Evolutionary conservation across 2,329 filamentous ascomycete genomes (phyloP).

Genomic region (Calonectria naviculata): DNA sequence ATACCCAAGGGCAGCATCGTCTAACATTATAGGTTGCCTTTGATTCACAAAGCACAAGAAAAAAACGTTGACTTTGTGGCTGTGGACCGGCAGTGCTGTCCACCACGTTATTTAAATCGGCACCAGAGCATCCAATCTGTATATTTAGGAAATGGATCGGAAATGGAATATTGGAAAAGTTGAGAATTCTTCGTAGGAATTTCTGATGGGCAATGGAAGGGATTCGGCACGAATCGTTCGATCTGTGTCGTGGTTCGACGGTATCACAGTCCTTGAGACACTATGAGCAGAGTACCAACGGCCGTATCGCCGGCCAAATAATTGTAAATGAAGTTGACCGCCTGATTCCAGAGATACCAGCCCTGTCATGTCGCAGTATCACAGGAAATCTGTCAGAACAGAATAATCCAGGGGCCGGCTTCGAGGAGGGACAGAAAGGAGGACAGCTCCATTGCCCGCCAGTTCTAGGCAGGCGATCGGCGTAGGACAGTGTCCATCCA

Average conservation of each 20-base stretch:
- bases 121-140: constrained; percentile 19
- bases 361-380: not conserved
- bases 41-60: constrained; percentile 25
- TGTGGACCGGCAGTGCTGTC: constrained; percentile 23
- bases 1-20: not conserved
- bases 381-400: not conserved
- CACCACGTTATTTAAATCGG: constrained; percentile 20
- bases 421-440: not conserved
- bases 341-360: not conserved
- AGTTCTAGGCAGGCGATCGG: not conserved
- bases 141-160: constrained; percentile 15
- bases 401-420: not conserved
- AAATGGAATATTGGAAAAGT: not conserved
- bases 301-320: not conserved
- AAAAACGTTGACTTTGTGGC: constrained; percentile 28
- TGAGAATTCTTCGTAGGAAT: not conserved
- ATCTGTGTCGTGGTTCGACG: not conserved
- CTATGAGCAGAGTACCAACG: not conserved
- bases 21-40: constrained; percentile 6
- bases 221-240: constrained; percentile 5
- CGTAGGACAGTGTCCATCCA: too few relatives aligned
- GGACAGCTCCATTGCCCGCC: not conserved
- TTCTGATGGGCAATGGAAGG: constrained; percentile 2
- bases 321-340: not conserved
- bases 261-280: not conserved